Evolutionary conservation across 2,329 filamentous ascomycete genomes (phyloP), one percentile per base, ranked within the genome.

Genomic region (Kalmusia sp.): DNA sequence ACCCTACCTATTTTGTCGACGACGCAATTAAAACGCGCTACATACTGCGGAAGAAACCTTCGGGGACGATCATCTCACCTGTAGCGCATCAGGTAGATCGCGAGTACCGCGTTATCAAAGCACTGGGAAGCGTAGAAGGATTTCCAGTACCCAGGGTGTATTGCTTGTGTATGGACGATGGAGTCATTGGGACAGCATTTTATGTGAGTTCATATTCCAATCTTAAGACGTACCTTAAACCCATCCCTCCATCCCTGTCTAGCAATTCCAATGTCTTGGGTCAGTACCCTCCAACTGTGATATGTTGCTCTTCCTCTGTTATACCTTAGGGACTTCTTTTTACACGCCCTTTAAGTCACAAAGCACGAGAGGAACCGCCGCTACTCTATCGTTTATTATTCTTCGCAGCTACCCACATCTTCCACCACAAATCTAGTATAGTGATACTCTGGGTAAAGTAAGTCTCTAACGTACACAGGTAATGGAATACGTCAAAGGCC

Each of bases 51-150:
- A 98, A 98, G 84, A 97, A 97, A 78, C 95, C 93, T 0, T 91
- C 93, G 4, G 93, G 93, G 57, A 88, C 88, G 76, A 88, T 98
- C 35, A 84, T 98, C 46, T 96, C 92, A 66, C 92, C 92, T 76
- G 93, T 93, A 2, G 95, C 95, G 9, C 95, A 98, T 80, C 89
- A 93, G 74, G 92, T 98, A 66, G 93, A 98, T 79, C 89, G 95
- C 66, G 93, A 98, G 77, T 95, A 93, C 78, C 87, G 88, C 68
- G 89, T 97, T 64, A 87, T 98, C 70, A 85, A 91, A 72, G 92
- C 93, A 2, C 83, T 98, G 19, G 69, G 68, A 5, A 84, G 84
- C 50, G 77, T 76, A 38, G 93, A 91, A n/a, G 87, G 89, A 67
- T 92, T 97, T 9, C 91, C 93, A 0, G 92, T 96, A 0, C 93